These are phyloP conservation scores for Rhodomyrtus tomentosa DNA, from an alignment of 345 rosid species.

Conservation along the genomic window DNA sequence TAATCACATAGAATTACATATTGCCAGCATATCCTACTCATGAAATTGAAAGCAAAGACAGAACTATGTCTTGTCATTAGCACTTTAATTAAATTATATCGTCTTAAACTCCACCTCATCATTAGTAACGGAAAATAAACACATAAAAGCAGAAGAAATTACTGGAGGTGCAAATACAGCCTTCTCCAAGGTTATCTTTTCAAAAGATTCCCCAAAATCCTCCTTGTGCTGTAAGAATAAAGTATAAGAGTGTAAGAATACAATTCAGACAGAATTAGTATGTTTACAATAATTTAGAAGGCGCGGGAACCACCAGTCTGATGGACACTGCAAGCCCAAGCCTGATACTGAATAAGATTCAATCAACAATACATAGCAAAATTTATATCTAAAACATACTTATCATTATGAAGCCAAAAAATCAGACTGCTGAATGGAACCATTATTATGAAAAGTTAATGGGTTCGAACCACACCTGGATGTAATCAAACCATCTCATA, in stretches of 20 bases:
- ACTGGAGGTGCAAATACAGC: conserved; percentile 48
- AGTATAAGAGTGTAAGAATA: neutral
- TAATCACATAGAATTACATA: neutral
- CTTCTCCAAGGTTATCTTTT: conserved; percentile 40
- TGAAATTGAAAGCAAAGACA: neutral
- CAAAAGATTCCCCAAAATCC: conserved; percentile 35
- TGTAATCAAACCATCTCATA: conserved; percentile 78
- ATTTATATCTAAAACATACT: neutral
- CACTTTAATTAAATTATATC: neutral
- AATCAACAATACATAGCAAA: neutral
- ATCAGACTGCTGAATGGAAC: neutral
- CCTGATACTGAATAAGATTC: neutral
- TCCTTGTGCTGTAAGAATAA: conserved; percentile 39
- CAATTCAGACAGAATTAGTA: neutral
- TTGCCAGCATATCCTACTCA: neutral
- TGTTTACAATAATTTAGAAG: neutral
- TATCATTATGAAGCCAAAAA: neutral
- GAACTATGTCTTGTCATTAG: neutral
- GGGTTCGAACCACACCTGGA: conserved; percentile 43
- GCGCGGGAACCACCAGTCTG: neutral
- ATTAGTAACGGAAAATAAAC: neutral
- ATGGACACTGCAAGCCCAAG: neutral
- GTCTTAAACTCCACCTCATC: neutral
- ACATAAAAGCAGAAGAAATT: conserved; percentile 4
- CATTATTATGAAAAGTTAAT: neutral